phyloP scores from a whole-genome alignment of 2,329 filamentous ascomycete species.

The Pyrenophora seminiperda region DNA sequence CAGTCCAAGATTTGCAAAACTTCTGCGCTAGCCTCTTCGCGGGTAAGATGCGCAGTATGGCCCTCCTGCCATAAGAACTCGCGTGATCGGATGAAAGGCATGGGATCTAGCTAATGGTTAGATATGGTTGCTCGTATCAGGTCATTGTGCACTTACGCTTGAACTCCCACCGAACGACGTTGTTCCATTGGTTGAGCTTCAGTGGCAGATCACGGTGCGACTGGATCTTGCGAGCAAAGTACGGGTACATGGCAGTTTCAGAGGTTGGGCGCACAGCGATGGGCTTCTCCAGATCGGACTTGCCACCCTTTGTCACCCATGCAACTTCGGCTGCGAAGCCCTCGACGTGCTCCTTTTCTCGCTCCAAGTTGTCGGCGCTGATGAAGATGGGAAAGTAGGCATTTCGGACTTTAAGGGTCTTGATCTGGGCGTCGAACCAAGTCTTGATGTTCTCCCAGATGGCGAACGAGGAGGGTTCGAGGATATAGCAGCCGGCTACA shows the following conservation, averaged over 20 bases:
- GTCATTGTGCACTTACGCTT: constrained; percentile 60
- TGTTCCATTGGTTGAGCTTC: constrained; percentile 98
- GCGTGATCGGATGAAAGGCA: constrained; percentile 79
- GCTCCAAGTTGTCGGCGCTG: constrained; percentile 77
- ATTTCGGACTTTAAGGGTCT: constrained; percentile 90
- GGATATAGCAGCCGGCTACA: constrained; percentile 72
- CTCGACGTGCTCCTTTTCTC: constrained; percentile 95
- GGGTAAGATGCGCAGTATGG: constrained; percentile 87
- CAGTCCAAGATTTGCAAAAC: constrained; percentile 91
- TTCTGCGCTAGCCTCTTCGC: constrained; percentile 79
- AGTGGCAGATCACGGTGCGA: constrained; percentile 93
- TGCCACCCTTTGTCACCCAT: constrained; percentile 89
- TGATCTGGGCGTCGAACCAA: constrained; percentile 71
- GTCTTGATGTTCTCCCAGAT: constrained; percentile 71
- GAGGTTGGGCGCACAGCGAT: constrained; percentile 72
- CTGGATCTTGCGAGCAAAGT: constrained; percentile 96
- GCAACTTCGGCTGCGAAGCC: constrained; percentile 93
- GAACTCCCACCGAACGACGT: constrained; percentile 92
- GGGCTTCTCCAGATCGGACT: constrained; percentile 85
- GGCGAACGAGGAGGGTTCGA: constrained; percentile 68
- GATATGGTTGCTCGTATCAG: not conserved
- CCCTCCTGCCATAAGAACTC: constrained; percentile 99
- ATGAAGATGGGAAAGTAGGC: constrained; percentile 94
- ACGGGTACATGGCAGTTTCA: constrained; percentile 89
- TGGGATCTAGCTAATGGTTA: constrained; percentile 49